Base-by-base conservation (phyloP, 306 rosid genomes). In the Senna siamea region DNA sequence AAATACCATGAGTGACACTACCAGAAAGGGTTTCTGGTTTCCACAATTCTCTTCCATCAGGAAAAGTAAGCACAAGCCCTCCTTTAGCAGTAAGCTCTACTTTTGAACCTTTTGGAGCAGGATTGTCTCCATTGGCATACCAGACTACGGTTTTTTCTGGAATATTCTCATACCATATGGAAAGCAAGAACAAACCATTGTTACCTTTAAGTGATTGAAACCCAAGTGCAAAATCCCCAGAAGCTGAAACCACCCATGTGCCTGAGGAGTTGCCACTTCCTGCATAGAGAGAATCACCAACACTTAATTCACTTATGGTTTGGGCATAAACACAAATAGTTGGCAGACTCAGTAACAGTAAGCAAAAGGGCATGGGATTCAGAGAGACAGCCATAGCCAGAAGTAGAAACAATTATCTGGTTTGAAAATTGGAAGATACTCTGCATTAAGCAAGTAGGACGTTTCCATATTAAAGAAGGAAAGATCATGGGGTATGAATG, bases 211-310 rank as follows among this genome's bases (percentile, higher is more conserved):
- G 75, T 13, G 69, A 77, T 13, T 40, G 53, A 77, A 89, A 87
- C n/a, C 93, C 87, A 46, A 88, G 86, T 17, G 91, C 87, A 62
- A 90, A 90, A 54, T 88, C 87, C 14, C 78, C 80, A 5, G 88
- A 83, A 57, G 91, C 83, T 5, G 93, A 90, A 77, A 73, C 73
- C 12, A 85, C 28, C 92, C 88, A 89, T 34, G 85, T 2, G 30
- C 30, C 30, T 26, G 30, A 26, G 65, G 77, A 6, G 23, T 18
- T 72, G 73, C 52, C 52, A 7, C 28, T 50, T 15, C 40, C 59
- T 58, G 94, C 91, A 5, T 30, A 12, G 15, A 63, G 53, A 60
- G 70, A 79, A 30, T 32, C 60, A 8, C 88, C 89, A 5, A 81
- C 78, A 1, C 4, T 17, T 9, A 83, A 17, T 1, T 22, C 72